These are phyloP conservation scores for Arctium minus DNA, from an alignment of 129 eudicot genomes.

Conservation along the genomic window DNA sequence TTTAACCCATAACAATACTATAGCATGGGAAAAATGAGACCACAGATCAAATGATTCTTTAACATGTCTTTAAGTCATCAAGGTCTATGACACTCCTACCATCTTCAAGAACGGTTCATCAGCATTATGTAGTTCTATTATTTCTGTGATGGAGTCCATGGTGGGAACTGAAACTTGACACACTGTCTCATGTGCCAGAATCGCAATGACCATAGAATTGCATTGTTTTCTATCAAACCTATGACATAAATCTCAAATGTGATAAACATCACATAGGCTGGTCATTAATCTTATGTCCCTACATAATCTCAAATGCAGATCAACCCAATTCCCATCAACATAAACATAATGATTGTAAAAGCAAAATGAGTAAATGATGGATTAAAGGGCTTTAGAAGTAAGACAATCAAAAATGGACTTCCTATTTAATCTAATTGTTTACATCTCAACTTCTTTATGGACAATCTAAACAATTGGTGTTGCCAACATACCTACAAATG, in stretches of 20 bases:
- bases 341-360: not conserved
- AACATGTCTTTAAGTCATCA: not conserved
- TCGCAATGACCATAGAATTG: not conserved
- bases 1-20: constrained; percentile 3
- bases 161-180: constrained; percentile 1
- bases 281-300: not conserved
- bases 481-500: not conserved
- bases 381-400: not conserved
- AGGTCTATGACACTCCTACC: not conserved
- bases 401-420: not conserved
- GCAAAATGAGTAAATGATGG: not conserved
- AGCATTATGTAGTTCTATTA: not conserved
- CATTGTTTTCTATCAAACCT: not conserved
- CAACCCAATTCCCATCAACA: not conserved
- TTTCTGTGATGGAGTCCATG: not conserved
- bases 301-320: not conserved
- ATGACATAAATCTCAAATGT: not conserved
- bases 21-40: constrained; percentile 10
- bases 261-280: not conserved
- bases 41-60: not conserved
- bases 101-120: not conserved
- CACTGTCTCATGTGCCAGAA: not conserved
- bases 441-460: not conserved
- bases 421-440: not conserved
- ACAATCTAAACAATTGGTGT: not conserved